phyloP scores from a whole-genome alignment of 2,329 filamentous ascomycete species.

The Beauveria asiatica region DNA sequence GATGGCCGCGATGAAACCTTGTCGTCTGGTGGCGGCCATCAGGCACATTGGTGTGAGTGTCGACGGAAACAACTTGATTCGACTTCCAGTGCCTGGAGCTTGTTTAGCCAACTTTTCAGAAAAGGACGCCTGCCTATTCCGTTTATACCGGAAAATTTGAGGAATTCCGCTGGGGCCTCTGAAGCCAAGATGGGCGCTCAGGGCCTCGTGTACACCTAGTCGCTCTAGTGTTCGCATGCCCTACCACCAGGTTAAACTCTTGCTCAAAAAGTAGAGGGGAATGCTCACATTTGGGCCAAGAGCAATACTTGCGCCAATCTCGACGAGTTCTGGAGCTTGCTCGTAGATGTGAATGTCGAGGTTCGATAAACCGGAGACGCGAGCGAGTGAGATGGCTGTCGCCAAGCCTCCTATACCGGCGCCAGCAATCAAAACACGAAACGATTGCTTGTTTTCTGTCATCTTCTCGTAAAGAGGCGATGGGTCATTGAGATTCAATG shows the following conservation, averaged over 20 bases:
- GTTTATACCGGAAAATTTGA: slow-evolving; percentile 18
- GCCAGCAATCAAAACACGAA: slow-evolving; percentile 13
- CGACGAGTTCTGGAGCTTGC: slow-evolving; percentile 33
- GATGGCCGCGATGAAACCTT: slow-evolving; percentile 37
- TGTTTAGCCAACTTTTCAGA: slow-evolving; percentile 25
- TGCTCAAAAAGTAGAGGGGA: background rate
- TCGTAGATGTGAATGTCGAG: slow-evolving; percentile 40
- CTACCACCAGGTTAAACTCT: background rate
- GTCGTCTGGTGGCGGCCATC: slow-evolving; percentile 32
- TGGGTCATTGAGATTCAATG: too few relatives aligned
- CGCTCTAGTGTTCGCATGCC: slow-evolving; percentile 41
- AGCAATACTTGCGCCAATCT: slow-evolving; percentile 39
- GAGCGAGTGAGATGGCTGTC: slow-evolving; percentile 34
- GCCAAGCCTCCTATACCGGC: slow-evolving; percentile 30
- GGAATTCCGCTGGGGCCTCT: slow-evolving; percentile 3
- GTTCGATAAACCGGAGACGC: slow-evolving; percentile 26
- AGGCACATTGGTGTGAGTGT: slow-evolving; percentile 30
- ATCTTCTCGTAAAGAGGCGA: background rate
- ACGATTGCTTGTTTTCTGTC: background rate
- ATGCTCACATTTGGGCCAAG: slow-evolving; percentile 36
- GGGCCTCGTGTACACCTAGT: slow-evolving; percentile 27
- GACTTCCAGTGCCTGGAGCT: slow-evolving; percentile 32
- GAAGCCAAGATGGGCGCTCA: background rate
- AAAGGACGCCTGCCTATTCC: slow-evolving; percentile 13
- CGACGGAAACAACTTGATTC: slow-evolving; percentile 35